Evolutionary conservation across 768 basidiomycete species (phyloP), one percentile per base, ranked within the genome.

Genomic region (Mycena chlorophos): DNA sequence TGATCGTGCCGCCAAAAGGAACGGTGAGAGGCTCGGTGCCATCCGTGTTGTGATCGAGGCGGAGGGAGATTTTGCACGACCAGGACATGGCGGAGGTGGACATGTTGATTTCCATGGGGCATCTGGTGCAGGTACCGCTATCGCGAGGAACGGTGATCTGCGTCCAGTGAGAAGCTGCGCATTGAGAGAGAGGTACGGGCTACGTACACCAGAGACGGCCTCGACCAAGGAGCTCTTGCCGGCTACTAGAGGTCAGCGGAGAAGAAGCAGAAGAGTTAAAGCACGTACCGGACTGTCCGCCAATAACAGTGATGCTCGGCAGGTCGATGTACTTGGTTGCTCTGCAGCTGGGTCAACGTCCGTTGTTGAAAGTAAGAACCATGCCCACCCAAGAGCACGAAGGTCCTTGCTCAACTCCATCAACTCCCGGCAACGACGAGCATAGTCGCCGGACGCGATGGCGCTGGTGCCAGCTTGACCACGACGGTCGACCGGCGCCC

Each of bases 131-230:
- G 0, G 82, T 85, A 20, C 83, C 83, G 39, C 80, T 80, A 38
- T 85, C 85, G 28, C 85, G 71, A 12, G 85, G 84, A 26, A 86
- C 83, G 47, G 69, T 81, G 27, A 85, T 81, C 85, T 86, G 23
- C 30, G 10, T 20, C n/a, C 25, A 30, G 45, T 31, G 46, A 30
- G 28, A 19, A n/a, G 19, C 31, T 16, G 10, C 13, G n/a, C 38
- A 8, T 39, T 19, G n/a, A 10, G 39, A 51, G 23, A 16, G 26
- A 38, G 25, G 48, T 52, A 14, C 20, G 19, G 39, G 23, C 38
- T 10, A 63, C 78, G 22, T 60, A 85, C 83, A 5, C 82, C 80
- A 14, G 74, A 82, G 0, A 84, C 78, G 0, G 79, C 82, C 51
- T 85, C 83, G 0, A 85, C 81, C 1, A 85, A 64, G 0, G 82